These are phyloP conservation scores for Trichoderma aggressivum DNA, from an alignment of 2,329 filamentous ascomycete genomes.

Conservation along the genomic window DNA sequence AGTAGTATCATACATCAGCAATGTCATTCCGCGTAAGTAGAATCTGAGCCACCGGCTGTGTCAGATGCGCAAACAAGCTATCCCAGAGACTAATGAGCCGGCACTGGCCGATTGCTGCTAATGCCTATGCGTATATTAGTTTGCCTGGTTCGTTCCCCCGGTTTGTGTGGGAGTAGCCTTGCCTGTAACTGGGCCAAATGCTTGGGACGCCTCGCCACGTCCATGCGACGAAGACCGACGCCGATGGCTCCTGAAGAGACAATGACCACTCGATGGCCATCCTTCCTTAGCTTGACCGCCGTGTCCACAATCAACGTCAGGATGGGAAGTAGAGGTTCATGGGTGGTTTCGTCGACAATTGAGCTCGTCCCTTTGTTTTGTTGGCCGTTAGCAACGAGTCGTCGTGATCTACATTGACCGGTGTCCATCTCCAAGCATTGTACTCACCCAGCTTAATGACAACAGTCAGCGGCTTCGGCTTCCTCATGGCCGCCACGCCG, in stretches of 20 bases:
- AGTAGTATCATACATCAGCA: conserved; percentile 66
- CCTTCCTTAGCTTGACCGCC: conserved; percentile 77
- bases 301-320: conserved; percentile 93
- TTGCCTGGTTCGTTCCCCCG: neutral
- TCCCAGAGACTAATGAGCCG: conserved; percentile 95
- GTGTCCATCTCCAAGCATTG: neutral
- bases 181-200: conserved; percentile 84
- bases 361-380: conserved; percentile 77
- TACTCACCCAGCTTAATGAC: conserved; percentile 82
- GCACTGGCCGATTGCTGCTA: conserved; percentile 95
- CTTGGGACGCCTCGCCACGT: conserved; percentile 82
- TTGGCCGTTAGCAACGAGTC: neutral
- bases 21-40: conserved; percentile 94
- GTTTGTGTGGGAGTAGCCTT: conserved; percentile 18
- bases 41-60: conserved; percentile 91
- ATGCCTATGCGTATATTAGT: conserved; percentile 50
- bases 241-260: conserved; percentile 97
- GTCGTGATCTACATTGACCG: neutral
- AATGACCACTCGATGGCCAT: conserved; percentile 92
- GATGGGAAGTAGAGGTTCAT: conserved; percentile 88
- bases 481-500: conserved; percentile 56
- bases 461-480: conserved; percentile 51
- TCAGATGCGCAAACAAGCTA: conserved; percentile 79
- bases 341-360: conserved; percentile 95
- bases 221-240: conserved; percentile 86